Evolutionary conservation across 2,329 filamentous ascomycete genomes (phyloP).

Genomic region (Ceratocystis papillata): DNA sequence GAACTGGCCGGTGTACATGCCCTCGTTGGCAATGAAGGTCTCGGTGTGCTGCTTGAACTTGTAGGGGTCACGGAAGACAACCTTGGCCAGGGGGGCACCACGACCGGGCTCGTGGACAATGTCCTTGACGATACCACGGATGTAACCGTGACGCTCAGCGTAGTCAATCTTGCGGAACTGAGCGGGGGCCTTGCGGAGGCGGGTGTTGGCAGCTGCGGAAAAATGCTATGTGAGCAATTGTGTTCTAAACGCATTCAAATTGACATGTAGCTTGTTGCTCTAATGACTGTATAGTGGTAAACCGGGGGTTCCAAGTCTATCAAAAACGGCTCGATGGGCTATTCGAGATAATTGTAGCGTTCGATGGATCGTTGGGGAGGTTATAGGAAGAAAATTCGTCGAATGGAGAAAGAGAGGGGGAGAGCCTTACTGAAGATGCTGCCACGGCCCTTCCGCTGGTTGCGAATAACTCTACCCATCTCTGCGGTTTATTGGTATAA

Average conservation of each 20-base stretch:
- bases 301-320: not conserved
- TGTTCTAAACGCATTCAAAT: constrained; percentile 15
- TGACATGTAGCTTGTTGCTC: not conserved
- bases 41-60: constrained; percentile 94
- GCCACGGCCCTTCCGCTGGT: constrained; percentile 52
- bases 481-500: constrained; percentile 26
- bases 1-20: constrained; percentile 99
- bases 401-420: constrained; percentile 25
- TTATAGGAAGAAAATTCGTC: constrained; percentile 28
- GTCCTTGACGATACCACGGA: constrained; percentile 94
- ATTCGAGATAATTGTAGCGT: constrained; percentile 12
- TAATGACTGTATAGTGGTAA: constrained; percentile 1
- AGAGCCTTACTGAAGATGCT: constrained; percentile 45
- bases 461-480: constrained; percentile 54
- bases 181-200: constrained; percentile 73
- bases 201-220: constrained; percentile 60
- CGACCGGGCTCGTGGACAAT: constrained; percentile 98
- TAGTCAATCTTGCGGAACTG: constrained; percentile 97
- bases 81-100: constrained; percentile 93
- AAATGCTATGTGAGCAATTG: constrained; percentile 26
- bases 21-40: constrained; percentile 99
- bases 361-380: constrained; percentile 27
- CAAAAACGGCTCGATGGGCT: constrained; percentile 3
- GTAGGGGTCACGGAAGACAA: constrained; percentile 96
- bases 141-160: constrained; percentile 93